Base-by-base conservation (phyloP, 2,329 filamentous ascomycete species). In the Neocatenulostroma microsporum region DNA sequence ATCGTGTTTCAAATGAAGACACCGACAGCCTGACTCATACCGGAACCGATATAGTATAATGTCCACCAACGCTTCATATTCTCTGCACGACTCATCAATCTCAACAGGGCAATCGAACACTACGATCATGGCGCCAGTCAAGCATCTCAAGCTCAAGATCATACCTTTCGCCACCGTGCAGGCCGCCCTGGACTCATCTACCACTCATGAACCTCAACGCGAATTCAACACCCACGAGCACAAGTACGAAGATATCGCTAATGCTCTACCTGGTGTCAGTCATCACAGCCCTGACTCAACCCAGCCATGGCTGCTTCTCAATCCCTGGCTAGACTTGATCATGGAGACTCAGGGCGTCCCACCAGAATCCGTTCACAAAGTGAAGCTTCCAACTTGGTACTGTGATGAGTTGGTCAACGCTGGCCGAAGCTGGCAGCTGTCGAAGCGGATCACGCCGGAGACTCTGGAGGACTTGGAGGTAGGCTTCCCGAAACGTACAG, bases 311-410 rank as follows among this genome's bases (percentile, higher is more conserved):
- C 26, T 28, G n/a, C 26, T 28, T 15, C 26, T 28, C 13, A 17
- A 18, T 30, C 17, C n/a, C 12, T 30, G 27, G 27, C 27, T 30
- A 30, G 27, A 30, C 27, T 18, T 30, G 5, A 30, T 30, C 12
- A 14, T 15, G 5, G 15, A 3, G 3, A 30, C 15, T n/a, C 27
- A 30, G 20, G 12, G 14, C 13, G 12, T 17, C 14, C 2, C 17
- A 2, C 27, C 27, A 30, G 27, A 15, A 14, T 30, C 6, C 7
- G 27, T 30, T 6, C 27, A 30, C 27, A 30, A 3, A 8, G n/a
- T 30, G 15, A 15, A 17, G 14, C 27, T 30, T n/a, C 4, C 8
- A 18, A 18, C 10, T 4, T 30, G 9, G 10, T 17, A 30, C 27
- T 30, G 27, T n/a, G 27, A 17, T 18, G 27, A 30, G 12, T n/a